phyloP scores from a whole-genome alignment of 208 protist species.

The Sergeia podlipaevii region DNA sequence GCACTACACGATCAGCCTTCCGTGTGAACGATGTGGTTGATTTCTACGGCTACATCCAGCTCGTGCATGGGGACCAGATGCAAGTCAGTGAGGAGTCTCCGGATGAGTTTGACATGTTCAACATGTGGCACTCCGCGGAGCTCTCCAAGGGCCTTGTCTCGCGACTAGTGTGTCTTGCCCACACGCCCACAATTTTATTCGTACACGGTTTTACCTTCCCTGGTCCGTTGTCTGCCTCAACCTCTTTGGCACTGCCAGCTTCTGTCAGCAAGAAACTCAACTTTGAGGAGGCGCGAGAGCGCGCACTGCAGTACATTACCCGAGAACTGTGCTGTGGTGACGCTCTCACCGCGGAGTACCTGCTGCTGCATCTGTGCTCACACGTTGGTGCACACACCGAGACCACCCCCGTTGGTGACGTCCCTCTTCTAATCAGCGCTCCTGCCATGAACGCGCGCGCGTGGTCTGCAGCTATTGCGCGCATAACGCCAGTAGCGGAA shows the following conservation, averaged over 20 bases:
- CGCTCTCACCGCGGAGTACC: constrained; percentile 51
- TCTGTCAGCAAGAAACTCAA: no score
- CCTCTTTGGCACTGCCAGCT: neutral
- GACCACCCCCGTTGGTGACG: constrained; percentile 62
- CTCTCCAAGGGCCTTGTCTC: constrained; percentile 32
- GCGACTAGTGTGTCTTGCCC: constrained; percentile 39
- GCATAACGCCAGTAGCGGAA: constrained; percentile 51
- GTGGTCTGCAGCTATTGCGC: constrained; percentile 41
- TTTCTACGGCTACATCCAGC: constrained; percentile 68
- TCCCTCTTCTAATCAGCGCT: constrained; percentile 56
- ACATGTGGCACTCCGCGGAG: constrained; percentile 46
- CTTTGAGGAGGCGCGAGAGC: constrained; percentile 3
- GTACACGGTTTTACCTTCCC: constrained; percentile 3
- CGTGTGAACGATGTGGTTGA: constrained; percentile 66
- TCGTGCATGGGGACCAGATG: constrained; percentile 23
- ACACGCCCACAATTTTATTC: constrained; percentile 10
- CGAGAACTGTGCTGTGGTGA: constrained; percentile 48
- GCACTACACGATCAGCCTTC: constrained; percentile 9
- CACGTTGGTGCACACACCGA: constrained; percentile 38
- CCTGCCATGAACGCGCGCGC: constrained; percentile 16
- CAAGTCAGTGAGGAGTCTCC: constrained; percentile 5
- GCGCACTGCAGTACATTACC: constrained; percentile 19
- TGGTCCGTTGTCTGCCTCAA: neutral
- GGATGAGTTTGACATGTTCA: constrained; percentile 48
- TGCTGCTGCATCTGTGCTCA: constrained; percentile 70